Base-by-base conservation (phyloP, 2,329 filamentous ascomycete genomes). In the Neofusicoccum parvum region DNA sequence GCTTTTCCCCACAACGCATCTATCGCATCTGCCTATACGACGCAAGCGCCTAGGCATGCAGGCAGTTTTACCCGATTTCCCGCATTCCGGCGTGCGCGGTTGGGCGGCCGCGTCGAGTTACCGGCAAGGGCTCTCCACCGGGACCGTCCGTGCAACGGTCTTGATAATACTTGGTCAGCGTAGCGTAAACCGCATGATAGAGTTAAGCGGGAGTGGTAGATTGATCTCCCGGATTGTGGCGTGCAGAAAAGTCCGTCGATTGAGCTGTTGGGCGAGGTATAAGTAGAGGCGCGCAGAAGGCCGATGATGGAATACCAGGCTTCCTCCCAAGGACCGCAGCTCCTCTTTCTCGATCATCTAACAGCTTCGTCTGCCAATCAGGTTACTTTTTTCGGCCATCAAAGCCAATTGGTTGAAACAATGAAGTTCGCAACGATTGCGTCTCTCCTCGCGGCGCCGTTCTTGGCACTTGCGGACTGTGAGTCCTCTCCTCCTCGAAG, bases 381-480 rank as follows among this genome's bases (percentile, higher is more conserved):
- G 6, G 1, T 15, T 27, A 5, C 10, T 9, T 15, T 14, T 5
- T 32, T 7, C 27, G 6, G 27, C 27, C 27, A 32, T 32, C 27
- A 32, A 5, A 45, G 14, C 14, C 41, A 17, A 32, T 27, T 15
- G 5, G 3, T 37, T n/a, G 27, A 32, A 37, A 58, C 17, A 9
- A 59, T 59, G 54, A 59, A 46, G 41, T 59, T 59, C 41, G 2
- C 54, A 4, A 5, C 39, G 4, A 9, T 59, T 15, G 3, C 36
- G 3, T 46, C 54, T 6, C 15, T 59, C 27, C 27, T 59, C 10
- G 54, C 54, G 10, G 41, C 36, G 54, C 54, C 73, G 64, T 58
- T 66, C 70, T 71, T 73, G 69, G 65, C 49, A 43, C 36, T 68
- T 66, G 66, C 70, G 11, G n/a, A 53, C 39, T 62, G 54, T 59